Percentiles rank a stretch among this genome's conserved stretches.
Conservation (phyloP, 2,329 filamentous ascomycete genomes). For the Leptographium lundbergii region DNA sequence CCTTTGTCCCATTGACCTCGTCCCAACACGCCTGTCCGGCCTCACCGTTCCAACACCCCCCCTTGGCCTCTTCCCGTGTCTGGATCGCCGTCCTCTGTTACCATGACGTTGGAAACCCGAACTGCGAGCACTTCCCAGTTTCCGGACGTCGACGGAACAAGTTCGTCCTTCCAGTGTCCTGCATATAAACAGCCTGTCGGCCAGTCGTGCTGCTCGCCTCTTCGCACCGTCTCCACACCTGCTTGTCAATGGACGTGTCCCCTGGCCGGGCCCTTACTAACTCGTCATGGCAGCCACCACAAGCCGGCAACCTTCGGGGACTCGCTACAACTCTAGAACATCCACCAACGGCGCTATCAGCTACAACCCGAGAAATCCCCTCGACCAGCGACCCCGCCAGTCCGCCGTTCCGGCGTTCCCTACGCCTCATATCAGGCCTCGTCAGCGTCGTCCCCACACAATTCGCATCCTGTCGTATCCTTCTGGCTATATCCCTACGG, state of each 20-base stretch:
- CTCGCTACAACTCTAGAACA: background rate
- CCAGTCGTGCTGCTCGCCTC: background rate
- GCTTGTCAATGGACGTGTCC: background rate
- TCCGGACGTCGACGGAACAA: background rate
- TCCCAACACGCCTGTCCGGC: no score
- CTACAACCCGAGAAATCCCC: conserved; percentile 15
- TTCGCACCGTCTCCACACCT: background rate
- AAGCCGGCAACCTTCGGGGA: background rate
- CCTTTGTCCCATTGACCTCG: background rate
- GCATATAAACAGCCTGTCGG: background rate
- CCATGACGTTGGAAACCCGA: background rate
- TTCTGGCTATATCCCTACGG: conserved; percentile 26
- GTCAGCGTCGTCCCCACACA: conserved; percentile 39
- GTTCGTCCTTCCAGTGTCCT: background rate
- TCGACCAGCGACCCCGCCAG: conserved; percentile 13
- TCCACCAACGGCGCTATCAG: conserved; percentile 15
- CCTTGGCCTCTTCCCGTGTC: no score
- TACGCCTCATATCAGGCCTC: conserved; percentile 32
- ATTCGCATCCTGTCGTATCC: conserved; percentile 41
- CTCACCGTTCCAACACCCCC: no score
- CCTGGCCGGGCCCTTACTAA: background rate
- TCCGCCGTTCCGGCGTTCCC: conserved; percentile 18
- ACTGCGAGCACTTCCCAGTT: background rate
- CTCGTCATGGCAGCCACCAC: background rate
- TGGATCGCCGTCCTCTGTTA: background rate